Base-by-base conservation (phyloP, 1,284 basidiomycete genomes). In the Gyrodon tennesseensis region DNA sequence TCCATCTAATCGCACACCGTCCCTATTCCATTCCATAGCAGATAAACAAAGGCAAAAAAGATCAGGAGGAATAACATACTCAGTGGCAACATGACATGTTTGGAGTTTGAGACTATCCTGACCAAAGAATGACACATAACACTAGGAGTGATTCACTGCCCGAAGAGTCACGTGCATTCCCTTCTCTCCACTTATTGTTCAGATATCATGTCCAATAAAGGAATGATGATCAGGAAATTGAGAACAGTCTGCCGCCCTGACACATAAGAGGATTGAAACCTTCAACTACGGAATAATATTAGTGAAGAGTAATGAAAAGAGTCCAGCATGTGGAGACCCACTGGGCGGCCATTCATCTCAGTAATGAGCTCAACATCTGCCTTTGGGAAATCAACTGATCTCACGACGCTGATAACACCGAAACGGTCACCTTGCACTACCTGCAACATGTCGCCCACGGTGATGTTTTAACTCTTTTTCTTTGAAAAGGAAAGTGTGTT, bases 171-270 rank as follows among this genome's bases (percentile, higher is more conserved):
- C 60, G 1, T 13, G 18, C 8, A 37, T 51, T 15, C 57, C 56
- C 37, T 65, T 56, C 23, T 59, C 61, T 21, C 61, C 48, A 13
- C 46, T 39, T 18, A 65, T 56, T 8, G 55, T 55, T 57, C 52
- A 65, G 1, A 62, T 48, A 46, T 65, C 54, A 12, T 48, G 23
- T 16, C 63, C 40, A 4, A 57, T 54, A 13, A 18, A 34, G 27
- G 7, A 4, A 34, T n/a, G n/a, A n/a, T n/a, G n/a, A n/a, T n/a
- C 44, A 37, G 9, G 61, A n/a, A 16, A n/a, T n/a, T 54, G 7
- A 43, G 21, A 40, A 39, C 7, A 15, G 7, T 39, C 39, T 15
- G 12, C 39, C 16, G 13, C 7, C 39, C 13, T 39, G 8, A 15
- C 19, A 19, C 18, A 40, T 18, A 40, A 19, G 18, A 19, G 12